These are phyloP conservation scores for Botrytis sinoallii DNA, from an alignment of 2,329 filamentous ascomycete genomes.

Conservation along the genomic window DNA sequence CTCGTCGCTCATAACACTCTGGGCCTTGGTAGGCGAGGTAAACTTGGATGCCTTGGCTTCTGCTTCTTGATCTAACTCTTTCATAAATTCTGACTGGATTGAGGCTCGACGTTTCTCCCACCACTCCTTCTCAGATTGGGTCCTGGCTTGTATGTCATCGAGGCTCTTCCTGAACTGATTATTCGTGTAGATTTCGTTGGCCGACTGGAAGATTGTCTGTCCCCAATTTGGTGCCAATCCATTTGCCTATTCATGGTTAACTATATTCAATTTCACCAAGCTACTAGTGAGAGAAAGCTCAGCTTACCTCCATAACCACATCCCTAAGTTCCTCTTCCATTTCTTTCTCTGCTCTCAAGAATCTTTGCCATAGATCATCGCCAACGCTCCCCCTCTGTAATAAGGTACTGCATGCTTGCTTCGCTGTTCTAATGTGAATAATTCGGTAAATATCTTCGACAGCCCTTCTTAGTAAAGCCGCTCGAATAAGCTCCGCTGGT, in stretches of 20 bases:
- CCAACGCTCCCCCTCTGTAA: constrained; percentile 89
- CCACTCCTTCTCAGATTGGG: constrained; percentile 77
- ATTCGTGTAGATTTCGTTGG: constrained; percentile 93
- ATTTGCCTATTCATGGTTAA: constrained; percentile 66
- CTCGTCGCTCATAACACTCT: constrained; percentile 58
- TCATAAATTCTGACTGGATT: constrained; percentile 76
- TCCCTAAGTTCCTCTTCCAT: constrained; percentile 95
- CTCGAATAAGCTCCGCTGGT: constrained; percentile 81
- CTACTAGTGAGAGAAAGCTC: neutral
- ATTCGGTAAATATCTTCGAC: constrained; percentile 92
- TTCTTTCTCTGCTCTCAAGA: constrained; percentile 89
- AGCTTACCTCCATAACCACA: constrained; percentile 80
- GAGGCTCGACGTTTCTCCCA: constrained; percentile 80
- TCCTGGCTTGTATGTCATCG: constrained; percentile 69
- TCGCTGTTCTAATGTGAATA: constrained; percentile 81
- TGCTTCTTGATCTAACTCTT: constrained; percentile 70
- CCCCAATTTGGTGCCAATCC: constrained; percentile 87
- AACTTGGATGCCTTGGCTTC: constrained; percentile 41
- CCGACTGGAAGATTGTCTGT: constrained; percentile 92
- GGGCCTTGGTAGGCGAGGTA: constrained; percentile 40
- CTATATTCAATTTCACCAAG: neutral
- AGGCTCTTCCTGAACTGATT: constrained; percentile 70
- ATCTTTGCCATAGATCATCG: constrained; percentile 93
- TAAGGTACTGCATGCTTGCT: constrained; percentile 79
- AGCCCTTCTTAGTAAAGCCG: constrained; percentile 83